Percentiles rank a stretch among this genome's conserved stretches.
Conservation (phyloP, 2,329 filamentous ascomycete genomes). For the Arachnomyces sp. region DNA sequence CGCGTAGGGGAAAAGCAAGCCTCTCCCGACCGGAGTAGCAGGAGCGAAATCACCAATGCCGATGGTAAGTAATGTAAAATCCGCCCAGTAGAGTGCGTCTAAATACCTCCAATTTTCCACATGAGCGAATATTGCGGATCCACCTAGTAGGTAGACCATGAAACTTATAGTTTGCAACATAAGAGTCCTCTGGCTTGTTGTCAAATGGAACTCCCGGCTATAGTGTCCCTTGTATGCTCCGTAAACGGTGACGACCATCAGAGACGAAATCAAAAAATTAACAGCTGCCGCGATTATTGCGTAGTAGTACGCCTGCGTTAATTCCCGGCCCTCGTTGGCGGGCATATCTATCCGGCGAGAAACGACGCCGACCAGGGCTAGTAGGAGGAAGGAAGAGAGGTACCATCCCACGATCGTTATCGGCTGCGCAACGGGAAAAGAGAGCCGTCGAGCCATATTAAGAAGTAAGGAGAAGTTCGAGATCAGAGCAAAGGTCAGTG, state of each 20-base stretch:
- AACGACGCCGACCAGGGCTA: slow-evolving; percentile 44
- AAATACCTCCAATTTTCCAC: slow-evolving; percentile 29
- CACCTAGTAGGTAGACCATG: slow-evolving; percentile 32
- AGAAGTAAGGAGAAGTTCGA: slow-evolving; percentile 50
- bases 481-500: slow-evolving; percentile 46
- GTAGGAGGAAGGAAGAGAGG: slow-evolving; percentile 46
- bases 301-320: slow-evolving; percentile 55
- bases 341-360: slow-evolving; percentile 34
- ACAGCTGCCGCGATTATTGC: slow-evolving; percentile 50
- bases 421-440: slow-evolving; percentile 50
- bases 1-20: slow-evolving; percentile 28
- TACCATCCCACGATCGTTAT: slow-evolving; percentile 56
- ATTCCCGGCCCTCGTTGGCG: slow-evolving; percentile 34
- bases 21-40: slow-evolving; percentile 25
- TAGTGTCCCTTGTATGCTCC: slow-evolving; percentile 50
- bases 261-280: slow-evolving; percentile 48
- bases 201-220: slow-evolving; percentile 49
- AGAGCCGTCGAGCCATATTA: slow-evolving; percentile 52
- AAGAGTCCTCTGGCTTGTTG: slow-evolving; percentile 47
- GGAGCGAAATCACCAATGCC: slow-evolving; percentile 28
- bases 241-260: slow-evolving; percentile 50
- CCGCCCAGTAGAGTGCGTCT: slow-evolving; percentile 28
- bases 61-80: slow-evolving; percentile 30
- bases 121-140: slow-evolving; percentile 30
- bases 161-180: slow-evolving; percentile 40